Evolutionary conservation across 805 yeast species (phyloP).

Genomic region (Blastobotrys peoriensis): DNA sequence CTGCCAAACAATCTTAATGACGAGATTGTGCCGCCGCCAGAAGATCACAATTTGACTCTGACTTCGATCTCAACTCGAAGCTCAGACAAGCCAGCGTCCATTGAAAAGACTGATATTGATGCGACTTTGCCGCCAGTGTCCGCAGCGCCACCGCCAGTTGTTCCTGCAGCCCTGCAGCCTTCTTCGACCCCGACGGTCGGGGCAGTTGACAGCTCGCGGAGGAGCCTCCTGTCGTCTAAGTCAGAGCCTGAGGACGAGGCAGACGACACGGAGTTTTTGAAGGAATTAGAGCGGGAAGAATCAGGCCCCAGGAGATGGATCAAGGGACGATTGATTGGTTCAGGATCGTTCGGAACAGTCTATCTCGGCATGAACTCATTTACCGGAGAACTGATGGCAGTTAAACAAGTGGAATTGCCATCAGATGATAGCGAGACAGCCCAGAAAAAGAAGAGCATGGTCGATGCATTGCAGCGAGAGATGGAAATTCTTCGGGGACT

Average conservation of each 20-base stretch:
- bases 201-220: not conserved
- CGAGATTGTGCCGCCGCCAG: conserved; percentile 1
- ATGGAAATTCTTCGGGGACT: conserved; percentile 69
- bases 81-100: not conserved
- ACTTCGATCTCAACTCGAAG: not conserved
- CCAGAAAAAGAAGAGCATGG: conserved; percentile 47
- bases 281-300: conserved; percentile 34
- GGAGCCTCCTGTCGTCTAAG: not conserved
- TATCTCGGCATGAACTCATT: conserved; percentile 85
- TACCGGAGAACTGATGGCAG: conserved; percentile 96
- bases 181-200: not conserved
- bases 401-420: conserved; percentile 81
- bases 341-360: conserved; percentile 93
- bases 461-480: conserved; percentile 73
- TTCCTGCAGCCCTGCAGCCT: not conserved
- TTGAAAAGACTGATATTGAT: not conserved
- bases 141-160: too few relatives aligned
- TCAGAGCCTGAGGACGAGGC: conserved; percentile 17
- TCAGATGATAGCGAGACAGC: conserved; percentile 29
- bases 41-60: conserved; percentile 4
- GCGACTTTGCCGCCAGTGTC: too few relatives aligned
- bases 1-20: conserved; percentile 8
- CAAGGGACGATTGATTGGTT: conserved; percentile 87
- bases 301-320: conserved; percentile 78
- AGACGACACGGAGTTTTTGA: conserved; percentile 37